Conservation (phyloP, 805 yeast genomes). For the Scheffersomyces lignosus region DNA sequence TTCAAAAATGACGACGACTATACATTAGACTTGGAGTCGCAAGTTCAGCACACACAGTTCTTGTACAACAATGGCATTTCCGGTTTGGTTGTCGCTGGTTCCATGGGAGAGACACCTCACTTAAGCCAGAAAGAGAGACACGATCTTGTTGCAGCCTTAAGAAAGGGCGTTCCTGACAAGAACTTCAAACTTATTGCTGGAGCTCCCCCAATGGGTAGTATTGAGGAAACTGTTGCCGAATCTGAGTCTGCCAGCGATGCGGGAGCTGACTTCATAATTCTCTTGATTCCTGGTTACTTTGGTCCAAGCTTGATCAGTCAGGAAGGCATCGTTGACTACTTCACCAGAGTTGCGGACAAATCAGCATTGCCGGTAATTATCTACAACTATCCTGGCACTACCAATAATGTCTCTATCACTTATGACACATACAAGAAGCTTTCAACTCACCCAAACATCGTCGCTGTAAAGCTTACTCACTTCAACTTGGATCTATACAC, state of each 20-base stretch:
- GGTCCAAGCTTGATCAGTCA: slow-evolving; percentile 31
- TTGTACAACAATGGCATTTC: slow-evolving; percentile 27
- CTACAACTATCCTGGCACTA: slow-evolving; percentile 38
- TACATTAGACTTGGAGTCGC: slow-evolving; percentile 30
- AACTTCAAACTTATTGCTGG: slow-evolving; percentile 35
- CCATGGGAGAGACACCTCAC: slow-evolving; percentile 41
- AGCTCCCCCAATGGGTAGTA: slow-evolving; percentile 21
- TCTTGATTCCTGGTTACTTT: slow-evolving; percentile 36
- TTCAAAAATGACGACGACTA: slow-evolving; percentile 21
- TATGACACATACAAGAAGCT: slow-evolving; percentile 22
- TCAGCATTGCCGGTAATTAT: slow-evolving; percentile 35
- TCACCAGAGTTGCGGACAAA: slow-evolving; percentile 26
- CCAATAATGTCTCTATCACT: slow-evolving; percentile 28
- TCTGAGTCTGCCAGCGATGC: slow-evolving; percentile 23
- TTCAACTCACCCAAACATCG: slow-evolving; percentile 33
- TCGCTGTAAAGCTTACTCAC: slow-evolving; percentile 33
- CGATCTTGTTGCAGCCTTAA: slow-evolving; percentile 23
- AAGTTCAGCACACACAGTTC: slow-evolving; percentile 28
- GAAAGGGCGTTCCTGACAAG: slow-evolving; percentile 30
- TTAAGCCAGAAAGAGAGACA: slow-evolving; percentile 30
- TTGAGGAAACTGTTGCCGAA: slow-evolving; percentile 26
- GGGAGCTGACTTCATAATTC: slow-evolving; percentile 35
- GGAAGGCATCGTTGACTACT: slow-evolving; percentile 32
- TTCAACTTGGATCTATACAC: slow-evolving; percentile 21
- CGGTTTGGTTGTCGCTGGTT: slow-evolving; percentile 39